Conservation (phyloP, 169 alveolate genomes). For the Plasmodium blacklocki region DNA sequence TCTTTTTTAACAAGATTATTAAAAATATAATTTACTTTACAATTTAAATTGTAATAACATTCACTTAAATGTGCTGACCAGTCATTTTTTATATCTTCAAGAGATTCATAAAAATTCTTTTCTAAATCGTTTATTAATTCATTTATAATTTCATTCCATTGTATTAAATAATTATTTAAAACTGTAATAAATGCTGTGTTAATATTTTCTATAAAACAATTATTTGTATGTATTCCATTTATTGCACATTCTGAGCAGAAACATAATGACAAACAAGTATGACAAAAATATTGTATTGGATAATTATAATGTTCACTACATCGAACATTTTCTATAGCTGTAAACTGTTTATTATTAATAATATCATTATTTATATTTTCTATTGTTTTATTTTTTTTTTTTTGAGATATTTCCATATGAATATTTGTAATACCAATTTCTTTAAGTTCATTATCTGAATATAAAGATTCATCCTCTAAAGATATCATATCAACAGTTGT, state of each 20-base stretch:
- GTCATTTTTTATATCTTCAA: conserved; percentile 81
- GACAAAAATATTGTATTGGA: conserved; percentile 87
- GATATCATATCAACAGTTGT: too few species aligned
- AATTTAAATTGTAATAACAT: conserved; percentile 37
- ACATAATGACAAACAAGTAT: conserved; percentile 81
- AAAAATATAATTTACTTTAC: conserved; percentile 40
- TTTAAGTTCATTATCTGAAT: conserved; percentile 7
- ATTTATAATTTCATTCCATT: conserved; percentile 82
- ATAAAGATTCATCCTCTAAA: neutral
- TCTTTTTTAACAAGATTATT: conserved; percentile 57
- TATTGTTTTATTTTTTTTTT: neutral
- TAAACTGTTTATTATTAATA: conserved; percentile 31
- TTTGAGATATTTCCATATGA: neutral
- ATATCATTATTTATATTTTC: conserved; percentile 4
- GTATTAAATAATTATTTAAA: conserved; percentile 78
- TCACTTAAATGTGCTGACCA: conserved; percentile 79
- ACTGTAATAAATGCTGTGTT: conserved; percentile 81
- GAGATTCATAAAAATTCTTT: conserved; percentile 79
- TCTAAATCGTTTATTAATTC: conserved; percentile 78
- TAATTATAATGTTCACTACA: conserved; percentile 84
- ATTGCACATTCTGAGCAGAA: conserved; percentile 87
- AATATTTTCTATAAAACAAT: conserved; percentile 82
- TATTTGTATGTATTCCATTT: conserved; percentile 76
- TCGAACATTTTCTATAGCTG: conserved; percentile 83
- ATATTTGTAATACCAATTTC: conserved; percentile 60